Percentiles rank a stretch among this genome's conserved stretches.
phyloP scores from a whole-genome alignment of 2,329 filamentous ascomycete genomes.

The Penicillium sp. region DNA sequence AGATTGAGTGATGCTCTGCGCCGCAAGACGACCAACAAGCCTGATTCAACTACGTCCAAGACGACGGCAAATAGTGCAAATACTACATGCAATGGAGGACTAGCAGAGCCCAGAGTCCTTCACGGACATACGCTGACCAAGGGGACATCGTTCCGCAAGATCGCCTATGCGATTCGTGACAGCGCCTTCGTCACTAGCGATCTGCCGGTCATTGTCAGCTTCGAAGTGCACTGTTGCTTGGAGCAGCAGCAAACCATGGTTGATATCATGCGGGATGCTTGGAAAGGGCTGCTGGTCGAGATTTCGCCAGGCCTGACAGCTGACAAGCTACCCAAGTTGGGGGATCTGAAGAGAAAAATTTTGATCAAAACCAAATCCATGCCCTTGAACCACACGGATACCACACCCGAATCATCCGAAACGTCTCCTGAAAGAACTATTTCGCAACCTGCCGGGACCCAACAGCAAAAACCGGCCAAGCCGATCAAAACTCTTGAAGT shows the following conservation, averaged over 20 bases:
- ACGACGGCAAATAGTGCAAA: background rate
- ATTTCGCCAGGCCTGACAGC: constrained; percentile 57
- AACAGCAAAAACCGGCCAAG: constrained; percentile 39
- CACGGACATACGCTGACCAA: constrained; percentile 86
- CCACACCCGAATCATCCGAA: constrained; percentile 25
- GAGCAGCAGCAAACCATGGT: constrained; percentile 93
- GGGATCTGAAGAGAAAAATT: constrained; percentile 76
- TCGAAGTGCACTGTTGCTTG: constrained; percentile 82
- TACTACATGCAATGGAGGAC: constrained; percentile 21
- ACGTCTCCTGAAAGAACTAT: background rate
- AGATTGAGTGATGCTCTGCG: constrained; percentile 27
- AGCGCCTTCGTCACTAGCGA: constrained; percentile 75
- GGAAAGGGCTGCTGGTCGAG: constrained; percentile 74
- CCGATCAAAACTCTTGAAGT: constrained; percentile 67
- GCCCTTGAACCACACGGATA: constrained; percentile 46
- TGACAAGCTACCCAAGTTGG: constrained; percentile 65
- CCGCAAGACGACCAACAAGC: constrained; percentile 20
- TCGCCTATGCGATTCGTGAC: constrained; percentile 77
- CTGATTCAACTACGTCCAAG: background rate
- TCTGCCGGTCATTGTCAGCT: constrained; percentile 84
- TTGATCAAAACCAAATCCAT: constrained; percentile 77
- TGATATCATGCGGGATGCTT: constrained; percentile 87
- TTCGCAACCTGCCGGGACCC: constrained; percentile 1
- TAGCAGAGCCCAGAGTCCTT: constrained; percentile 74
- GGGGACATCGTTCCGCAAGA: constrained; percentile 82